Base-by-base conservation (phyloP, 129 eudicot species). In the Helianthus tuberosus region DNA sequence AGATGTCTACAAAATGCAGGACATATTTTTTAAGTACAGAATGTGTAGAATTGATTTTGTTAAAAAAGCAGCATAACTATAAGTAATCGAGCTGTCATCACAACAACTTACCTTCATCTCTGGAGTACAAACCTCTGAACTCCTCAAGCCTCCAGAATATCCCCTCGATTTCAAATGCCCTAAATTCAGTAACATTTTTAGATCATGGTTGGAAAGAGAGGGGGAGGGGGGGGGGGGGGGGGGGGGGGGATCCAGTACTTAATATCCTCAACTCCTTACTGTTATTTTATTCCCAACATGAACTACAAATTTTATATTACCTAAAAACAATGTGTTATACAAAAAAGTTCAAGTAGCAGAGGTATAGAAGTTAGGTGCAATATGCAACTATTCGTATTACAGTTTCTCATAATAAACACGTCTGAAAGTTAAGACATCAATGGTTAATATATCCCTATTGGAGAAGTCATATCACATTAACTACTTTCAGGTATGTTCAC, bases 61-160 rank as follows among this genome's bases (percentile, higher is more conserved):
- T 64, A 61, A 16, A 71, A 63, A 58, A 46, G 68, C 25, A 44
- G 61, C 4, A 23, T 54, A 43, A 27, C 38, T 44, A 73, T 27
- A 44, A 59, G 36, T 27, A 57, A 71, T 57, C 59, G 16, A 60
- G 7, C 15, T 8, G 58, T 60, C 69, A 72, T 10, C 27, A 64
- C 29, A 41, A 59, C 52, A 55, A 55, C 79, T 66, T 82, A 91
- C 97, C 89, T 94, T 92, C 84, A 83, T 81, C 74, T 91, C 99
- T 47, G 97, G 96, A 65, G 97, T 95, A 81, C 83, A 75, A 58
- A 83, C 59, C 57, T 95, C 99, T 32, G 96, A 78, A 75, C 85
- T 84, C 80, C 81, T 91, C 74, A 83, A 75, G 79, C 75, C 85
- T 75, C 89, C 94, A 63, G 96, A 82, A 67, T 82, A 92, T 66